Conservation (phyloP, 148 eudicot species). For the Nepenthes gracilis region DNA sequence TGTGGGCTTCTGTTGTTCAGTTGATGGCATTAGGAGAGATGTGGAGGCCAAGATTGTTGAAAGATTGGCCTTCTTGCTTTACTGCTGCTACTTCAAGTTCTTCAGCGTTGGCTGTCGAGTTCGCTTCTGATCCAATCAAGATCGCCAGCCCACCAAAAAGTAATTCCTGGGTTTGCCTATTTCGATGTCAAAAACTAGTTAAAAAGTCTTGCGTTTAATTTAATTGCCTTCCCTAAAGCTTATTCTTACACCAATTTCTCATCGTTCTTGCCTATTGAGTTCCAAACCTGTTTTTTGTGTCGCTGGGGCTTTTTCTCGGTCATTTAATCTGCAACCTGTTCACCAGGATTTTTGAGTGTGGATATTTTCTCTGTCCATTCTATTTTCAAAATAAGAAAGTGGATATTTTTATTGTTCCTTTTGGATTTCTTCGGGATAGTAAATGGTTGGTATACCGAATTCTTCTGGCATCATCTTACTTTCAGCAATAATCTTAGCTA, state of each 20-base stretch:
- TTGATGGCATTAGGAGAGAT: slow-evolving; percentile 29
- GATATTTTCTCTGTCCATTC: too few relatives aligned
- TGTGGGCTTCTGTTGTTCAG: slow-evolving; percentile 37
- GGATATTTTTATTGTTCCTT: too few relatives aligned
- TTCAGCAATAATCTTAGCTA: neutral
- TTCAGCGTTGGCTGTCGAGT: slow-evolving; percentile 6
- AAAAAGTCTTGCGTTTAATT: neutral
- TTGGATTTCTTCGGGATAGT: neutral
- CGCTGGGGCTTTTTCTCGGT: too few relatives aligned
- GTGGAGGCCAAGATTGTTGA: slow-evolving; percentile 49
- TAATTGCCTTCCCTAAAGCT: neutral
- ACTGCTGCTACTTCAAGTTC: slow-evolving; percentile 7
- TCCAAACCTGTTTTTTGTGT: too few relatives aligned
- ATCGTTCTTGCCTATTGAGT: too few relatives aligned
- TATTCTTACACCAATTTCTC: neutral
- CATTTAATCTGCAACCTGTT: too few relatives aligned
- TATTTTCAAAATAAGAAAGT: too few relatives aligned
- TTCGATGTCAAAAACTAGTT: neutral
- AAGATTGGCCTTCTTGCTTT: slow-evolving; percentile 48
- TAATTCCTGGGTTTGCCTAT: slow-evolving; percentile 12
- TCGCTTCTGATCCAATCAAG: slow-evolving; percentile 9
- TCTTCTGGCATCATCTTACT: neutral
- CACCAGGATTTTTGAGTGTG: too few relatives aligned
- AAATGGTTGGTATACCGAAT: neutral
- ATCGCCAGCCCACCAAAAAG: slow-evolving; percentile 45